phyloP scores from a whole-genome alignment of 768 basidiomycete species.

The Pleurotus tuoliensis region DNA sequence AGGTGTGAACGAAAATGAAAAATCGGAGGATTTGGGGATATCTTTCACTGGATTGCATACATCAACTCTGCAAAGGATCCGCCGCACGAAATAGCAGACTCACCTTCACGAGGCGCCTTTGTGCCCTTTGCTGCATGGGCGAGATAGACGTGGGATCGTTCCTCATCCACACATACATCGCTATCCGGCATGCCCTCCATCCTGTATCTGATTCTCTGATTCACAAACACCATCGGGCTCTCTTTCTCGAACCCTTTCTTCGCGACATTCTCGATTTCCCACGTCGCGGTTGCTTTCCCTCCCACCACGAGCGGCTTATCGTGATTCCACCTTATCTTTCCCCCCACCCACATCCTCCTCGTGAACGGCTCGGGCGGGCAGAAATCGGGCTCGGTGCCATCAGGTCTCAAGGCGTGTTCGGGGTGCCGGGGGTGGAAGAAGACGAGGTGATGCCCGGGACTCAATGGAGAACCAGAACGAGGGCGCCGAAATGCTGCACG shows the following conservation, averaged over 20 bases:
- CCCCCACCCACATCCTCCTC: constrained; percentile 80
- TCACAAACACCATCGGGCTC: constrained; percentile 70
- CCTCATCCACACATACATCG: constrained; percentile 52
- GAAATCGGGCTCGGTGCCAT: constrained; percentile 70
- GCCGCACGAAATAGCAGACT: constrained; percentile 2
- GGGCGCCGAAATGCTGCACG: constrained; percentile 38
- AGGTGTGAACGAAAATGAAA: constrained; percentile 65
- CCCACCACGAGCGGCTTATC: constrained; percentile 48
- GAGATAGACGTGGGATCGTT: constrained; percentile 67
- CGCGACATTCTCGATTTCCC: constrained; percentile 47
- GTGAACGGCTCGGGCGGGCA: constrained; percentile 72
- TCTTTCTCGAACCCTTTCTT: constrained; percentile 64
- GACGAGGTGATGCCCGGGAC: constrained; percentile 64
- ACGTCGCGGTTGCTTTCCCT: constrained; percentile 41
- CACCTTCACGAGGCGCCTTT: constrained; percentile 42
- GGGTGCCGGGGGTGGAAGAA: constrained; percentile 70
- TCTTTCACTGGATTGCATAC: constrained; percentile 37
- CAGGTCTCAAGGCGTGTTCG: constrained; percentile 49
- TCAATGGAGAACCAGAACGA: constrained; percentile 35
- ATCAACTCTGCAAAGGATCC: neutral
- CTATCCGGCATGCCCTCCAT: constrained; percentile 35
- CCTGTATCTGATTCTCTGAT: constrained; percentile 53
- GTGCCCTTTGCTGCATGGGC: constrained; percentile 22
- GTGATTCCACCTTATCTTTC: constrained; percentile 59
- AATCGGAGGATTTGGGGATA: constrained; percentile 45